Evolutionary conservation across 2,329 filamentous ascomycete genomes (phyloP).

Genomic region (Claviceps spartinae): DNA sequence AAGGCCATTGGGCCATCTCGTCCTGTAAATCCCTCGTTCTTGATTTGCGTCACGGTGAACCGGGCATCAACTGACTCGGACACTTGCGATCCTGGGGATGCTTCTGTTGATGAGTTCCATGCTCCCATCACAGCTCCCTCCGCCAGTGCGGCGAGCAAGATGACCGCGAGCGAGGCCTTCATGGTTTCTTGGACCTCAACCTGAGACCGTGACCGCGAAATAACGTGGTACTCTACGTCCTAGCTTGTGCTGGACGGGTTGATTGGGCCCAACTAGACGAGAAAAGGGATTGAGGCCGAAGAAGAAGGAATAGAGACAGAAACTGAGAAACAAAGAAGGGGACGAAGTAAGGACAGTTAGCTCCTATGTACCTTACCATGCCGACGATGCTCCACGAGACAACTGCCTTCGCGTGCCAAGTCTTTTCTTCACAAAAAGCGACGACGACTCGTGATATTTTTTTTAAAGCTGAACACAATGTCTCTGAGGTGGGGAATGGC

Average conservation of each 20-base stretch:
- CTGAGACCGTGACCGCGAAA: background rate
- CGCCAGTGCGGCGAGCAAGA: slow-evolving; percentile 4
- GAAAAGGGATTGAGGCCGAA: background rate
- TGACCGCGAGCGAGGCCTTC: slow-evolving; percentile 4
- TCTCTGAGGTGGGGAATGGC: background rate
- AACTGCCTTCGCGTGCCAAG: too few relatives aligned
- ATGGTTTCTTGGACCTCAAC: background rate
- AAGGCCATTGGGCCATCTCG: slow-evolving; percentile 19
- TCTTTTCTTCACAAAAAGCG: too few relatives aligned
- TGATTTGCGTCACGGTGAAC: slow-evolving; percentile 19
- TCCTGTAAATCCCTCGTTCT: slow-evolving; percentile 20
- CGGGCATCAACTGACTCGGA: background rate
- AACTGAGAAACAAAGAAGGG: background rate
- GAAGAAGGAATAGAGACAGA: background rate
- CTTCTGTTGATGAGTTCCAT: background rate
- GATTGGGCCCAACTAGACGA: background rate
- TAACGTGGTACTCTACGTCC: background rate
- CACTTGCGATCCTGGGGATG: background rate
- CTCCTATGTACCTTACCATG: background rate
- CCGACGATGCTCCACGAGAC: background rate
- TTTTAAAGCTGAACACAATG: background rate
- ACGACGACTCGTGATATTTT: too few relatives aligned
- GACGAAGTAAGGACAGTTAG: too few relatives aligned
- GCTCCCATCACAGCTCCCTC: slow-evolving; percentile 2
- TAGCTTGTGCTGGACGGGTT: background rate